phyloP scores from a whole-genome alignment of 2,329 filamentous ascomycete species.

The Tolypocladium album region DNA sequence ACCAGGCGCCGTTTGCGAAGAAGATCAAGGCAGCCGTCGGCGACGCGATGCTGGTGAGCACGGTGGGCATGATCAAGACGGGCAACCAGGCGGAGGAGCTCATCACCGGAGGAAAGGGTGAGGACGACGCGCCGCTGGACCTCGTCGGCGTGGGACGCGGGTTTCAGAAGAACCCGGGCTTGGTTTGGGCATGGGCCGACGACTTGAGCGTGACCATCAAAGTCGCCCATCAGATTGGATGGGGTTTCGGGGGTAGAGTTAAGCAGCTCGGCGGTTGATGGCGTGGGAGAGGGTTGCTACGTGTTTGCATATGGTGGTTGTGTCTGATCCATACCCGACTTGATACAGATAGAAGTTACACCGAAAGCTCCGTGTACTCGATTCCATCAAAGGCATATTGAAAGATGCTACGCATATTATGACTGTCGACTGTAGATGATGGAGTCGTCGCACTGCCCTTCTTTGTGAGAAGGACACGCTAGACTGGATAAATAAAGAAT shows the following conservation, averaged over 20 bases:
- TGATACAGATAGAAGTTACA: neutral
- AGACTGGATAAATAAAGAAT: constrained; percentile 21
- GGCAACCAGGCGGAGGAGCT: constrained; percentile 35
- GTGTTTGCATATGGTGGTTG: neutral
- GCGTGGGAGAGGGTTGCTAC: neutral
- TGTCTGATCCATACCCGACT: too few species aligned
- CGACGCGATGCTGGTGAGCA: constrained; percentile 36
- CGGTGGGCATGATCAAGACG: constrained; percentile 38
- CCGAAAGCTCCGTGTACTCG: neutral
- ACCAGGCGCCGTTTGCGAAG: constrained; percentile 62
- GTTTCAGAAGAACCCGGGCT: constrained; percentile 48
- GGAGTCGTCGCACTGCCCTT: neutral
- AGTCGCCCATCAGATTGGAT: constrained; percentile 42
- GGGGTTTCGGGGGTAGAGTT: constrained; percentile 34
- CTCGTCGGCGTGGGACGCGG: constrained; percentile 36
- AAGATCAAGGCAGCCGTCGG: constrained; percentile 61
- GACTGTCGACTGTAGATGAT: too few species aligned
- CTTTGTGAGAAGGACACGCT: neutral
- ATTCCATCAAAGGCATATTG: neutral
- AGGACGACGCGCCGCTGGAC: constrained; percentile 33
- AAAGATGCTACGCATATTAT: neutral
- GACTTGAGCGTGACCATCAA: constrained; percentile 36
- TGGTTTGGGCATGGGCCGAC: constrained; percentile 45
- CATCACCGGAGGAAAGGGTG: constrained; percentile 21
- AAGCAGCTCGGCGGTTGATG: neutral